These are phyloP conservation scores for Malus hybrid DNA, from an alignment of 331 rosid species.

Conservation along the genomic window DNA sequence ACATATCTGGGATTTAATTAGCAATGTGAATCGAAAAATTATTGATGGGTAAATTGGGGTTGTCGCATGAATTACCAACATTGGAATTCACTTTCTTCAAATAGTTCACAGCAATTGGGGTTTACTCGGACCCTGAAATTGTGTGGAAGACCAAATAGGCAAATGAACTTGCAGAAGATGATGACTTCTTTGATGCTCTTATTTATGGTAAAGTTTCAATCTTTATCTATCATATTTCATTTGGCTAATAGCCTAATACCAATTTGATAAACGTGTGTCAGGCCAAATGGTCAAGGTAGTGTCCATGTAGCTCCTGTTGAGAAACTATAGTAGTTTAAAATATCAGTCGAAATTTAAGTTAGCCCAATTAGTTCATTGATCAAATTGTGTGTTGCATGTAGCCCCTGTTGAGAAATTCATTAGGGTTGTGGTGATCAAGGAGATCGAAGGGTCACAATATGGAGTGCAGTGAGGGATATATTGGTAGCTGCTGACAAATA, in stretches of 20 bases:
- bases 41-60: not conserved
- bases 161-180: slow-evolving; percentile 48
- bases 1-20: not conserved
- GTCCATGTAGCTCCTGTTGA: no score
- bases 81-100: slow-evolving; percentile 86
- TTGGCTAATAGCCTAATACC: no score
- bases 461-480: no score
- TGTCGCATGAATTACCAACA: slow-evolving; percentile 57
- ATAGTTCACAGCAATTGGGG: slow-evolving; percentile 90
- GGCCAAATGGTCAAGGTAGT: no score
- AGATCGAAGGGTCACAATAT: no score
- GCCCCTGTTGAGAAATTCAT: no score
- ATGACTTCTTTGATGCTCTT: slow-evolving; percentile 77
- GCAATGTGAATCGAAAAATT: not conserved
- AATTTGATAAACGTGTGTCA: no score
- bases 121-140: slow-evolving; percentile 64
- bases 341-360: no score
- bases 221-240: no score
- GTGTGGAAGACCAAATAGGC: slow-evolving; percentile 68
- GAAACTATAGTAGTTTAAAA: no score
- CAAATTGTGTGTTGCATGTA: slow-evolving; percentile 21
- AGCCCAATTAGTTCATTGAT: not conserved
- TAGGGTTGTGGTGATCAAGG: no score
- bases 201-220: slow-evolving; percentile 39
- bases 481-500: no score